phyloP scores from a whole-genome alignment of 805 yeast genomes.

The Cyberlindnera mrakii region DNA sequence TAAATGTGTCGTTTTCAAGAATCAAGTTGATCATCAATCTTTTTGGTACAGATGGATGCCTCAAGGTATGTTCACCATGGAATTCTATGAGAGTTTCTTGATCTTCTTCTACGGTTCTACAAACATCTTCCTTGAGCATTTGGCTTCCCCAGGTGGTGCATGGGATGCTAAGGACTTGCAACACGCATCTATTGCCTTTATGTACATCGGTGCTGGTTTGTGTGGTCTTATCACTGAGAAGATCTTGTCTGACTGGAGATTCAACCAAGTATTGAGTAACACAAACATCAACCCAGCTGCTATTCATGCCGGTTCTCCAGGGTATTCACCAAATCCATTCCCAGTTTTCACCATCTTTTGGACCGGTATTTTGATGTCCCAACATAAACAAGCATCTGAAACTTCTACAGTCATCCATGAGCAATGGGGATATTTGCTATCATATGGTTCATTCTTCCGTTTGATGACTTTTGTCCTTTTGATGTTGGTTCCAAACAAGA shows the following conservation, averaged over 20 bases:
- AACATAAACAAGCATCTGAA: constrained; percentile 79
- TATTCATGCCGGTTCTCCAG: constrained; percentile 48
- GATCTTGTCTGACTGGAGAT: constrained; percentile 59
- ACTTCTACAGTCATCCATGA: constrained; percentile 75
- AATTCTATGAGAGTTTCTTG: constrained; percentile 70
- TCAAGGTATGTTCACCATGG: constrained; percentile 65
- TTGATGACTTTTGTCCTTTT: constrained; percentile 54
- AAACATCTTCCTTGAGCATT: constrained; percentile 85
- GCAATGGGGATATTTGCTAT: constrained; percentile 88
- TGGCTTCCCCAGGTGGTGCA: constrained; percentile 68
- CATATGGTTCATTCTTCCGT: constrained; percentile 79
- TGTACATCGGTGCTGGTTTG: constrained; percentile 86
- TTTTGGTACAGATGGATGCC: constrained; percentile 27
- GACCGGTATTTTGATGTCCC: constrained; percentile 95
- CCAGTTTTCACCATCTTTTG: constrained; percentile 90
- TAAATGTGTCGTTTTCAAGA: constrained; percentile 26
- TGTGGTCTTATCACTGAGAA: constrained; percentile 82
- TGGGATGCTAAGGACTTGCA: constrained; percentile 91
- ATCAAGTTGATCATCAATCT: constrained; percentile 22
- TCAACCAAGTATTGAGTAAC: constrained; percentile 30
- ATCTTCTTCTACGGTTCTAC: constrained; percentile 87
- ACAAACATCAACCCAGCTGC: constrained; percentile 23
- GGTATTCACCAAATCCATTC: constrained; percentile 89
- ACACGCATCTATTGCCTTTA: constrained; percentile 85
- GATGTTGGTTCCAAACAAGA: constrained; percentile 36